Evolutionary conservation across 129 eudicot species (phyloP), one percentile per base, ranked within the genome.

Genomic region (Erigeron canadensis): DNA sequence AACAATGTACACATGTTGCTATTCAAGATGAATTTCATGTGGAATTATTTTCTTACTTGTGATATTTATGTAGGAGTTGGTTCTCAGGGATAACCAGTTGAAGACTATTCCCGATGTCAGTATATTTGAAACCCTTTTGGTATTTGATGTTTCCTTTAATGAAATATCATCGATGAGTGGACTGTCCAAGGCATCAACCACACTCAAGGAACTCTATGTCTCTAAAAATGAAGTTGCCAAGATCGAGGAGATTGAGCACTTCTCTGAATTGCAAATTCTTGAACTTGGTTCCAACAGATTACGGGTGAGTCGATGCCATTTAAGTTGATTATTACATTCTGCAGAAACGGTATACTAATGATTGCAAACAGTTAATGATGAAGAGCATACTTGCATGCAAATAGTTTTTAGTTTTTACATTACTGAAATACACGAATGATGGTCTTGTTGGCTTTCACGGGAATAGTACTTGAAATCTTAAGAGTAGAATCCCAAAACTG

Each of bases 201-300:
- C 93, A 13, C 99, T 94, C 68, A 94, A 86, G 81, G 99, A 94
- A 68, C 93, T 94, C n/a, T 94, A 89, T 65, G 89, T 94, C 45
- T 94, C 99, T 11, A 94, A 94, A 86, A 94, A 94, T 69, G 97
- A 94, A 82, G 90, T 94, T 53, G 16, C 85, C 11, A 90, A 87
- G 77, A 94, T 94, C 0, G 99, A 94, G 83, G 99, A 94, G 85
- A 94, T 94, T 28, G 96, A 87, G 44, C 99, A 94, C 80, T 79
- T 94, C n/a, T 85, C 82, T 77, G 80, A 77, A 61, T 82, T 94
- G 67, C 86, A 77, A 75, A 90, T 94, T 80, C 98, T 94, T 73
- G 98, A 94, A 84, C 98, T 94, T 81, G 98, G 98, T 43, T 94
- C 98, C 69, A 94, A 94, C 81, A 86, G 68, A 84, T 67, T 94